Base-by-base conservation (phyloP, 495 filamentous ascomycete genomes). In the Xylaria telfairii region DNA sequence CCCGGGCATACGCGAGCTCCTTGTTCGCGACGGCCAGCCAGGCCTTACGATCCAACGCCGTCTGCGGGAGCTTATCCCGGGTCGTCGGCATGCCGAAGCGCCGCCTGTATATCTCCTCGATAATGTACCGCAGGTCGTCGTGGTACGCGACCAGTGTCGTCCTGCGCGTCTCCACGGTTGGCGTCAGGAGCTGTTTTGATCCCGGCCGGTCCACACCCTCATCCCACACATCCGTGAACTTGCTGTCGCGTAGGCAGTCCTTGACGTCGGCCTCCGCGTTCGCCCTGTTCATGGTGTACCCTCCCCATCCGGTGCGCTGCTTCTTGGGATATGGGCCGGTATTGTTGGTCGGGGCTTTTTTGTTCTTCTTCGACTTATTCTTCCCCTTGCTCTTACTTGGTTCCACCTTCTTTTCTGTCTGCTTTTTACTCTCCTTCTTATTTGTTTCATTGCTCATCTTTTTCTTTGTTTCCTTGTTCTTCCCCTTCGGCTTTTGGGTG, bases 211-310 rank as follows among this genome's bases (percentile, higher is more conserved):
- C 34, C 3, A 49, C 6, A 1, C 7, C 15, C 1, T 61, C 21
- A 1, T 51, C 42, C 17, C n/a, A 4, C 30, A 30, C 9, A 2
- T 9, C 12, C 5, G 28, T 65, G 9, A 66, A 68, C 0, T 1
- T 34, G 7, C 51, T 69, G 9, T 71, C 70, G 44, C 42, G 49
- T 13, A 74, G 68, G 13, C 72, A 34, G 13, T 72, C 64, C 15
- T 59, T 28, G 4, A 76, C 42, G 37, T 76, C 74, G 9, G 72
- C 69, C 0, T 53, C 32, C 4, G 54, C 72, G 13, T 72, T 54
- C 0, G 54, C 51, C 19, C 62, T 34, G 9, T 19, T 65, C 70
- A 75, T 75, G 0, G 46, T 67, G 24, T 74, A 71, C 8, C 49
- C 57, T 39, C 30, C 56, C 17, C 5, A 15, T 21, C 12, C 28